Percentiles rank a stretch among this genome's conserved stretches.
phyloP scores from a whole-genome alignment of 345 rosid species.

The Aquilaria malaccensis region DNA sequence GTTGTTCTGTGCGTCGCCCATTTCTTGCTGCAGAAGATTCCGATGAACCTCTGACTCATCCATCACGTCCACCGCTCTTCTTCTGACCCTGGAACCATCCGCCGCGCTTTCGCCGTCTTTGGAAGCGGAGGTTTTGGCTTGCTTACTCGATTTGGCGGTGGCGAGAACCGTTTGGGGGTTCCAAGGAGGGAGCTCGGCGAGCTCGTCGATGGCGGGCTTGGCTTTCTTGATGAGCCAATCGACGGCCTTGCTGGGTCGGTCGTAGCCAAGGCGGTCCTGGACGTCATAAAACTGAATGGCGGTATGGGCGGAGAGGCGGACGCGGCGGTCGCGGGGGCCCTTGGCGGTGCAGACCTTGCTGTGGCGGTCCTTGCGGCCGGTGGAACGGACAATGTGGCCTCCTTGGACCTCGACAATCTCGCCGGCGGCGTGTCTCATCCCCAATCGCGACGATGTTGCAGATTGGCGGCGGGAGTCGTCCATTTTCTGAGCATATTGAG shows the following conservation, averaged over 20 bases:
- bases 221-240: conserved; percentile 94
- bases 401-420: conserved; percentile 94
- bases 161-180: conserved; percentile 29
- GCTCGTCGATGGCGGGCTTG: conserved; percentile 75
- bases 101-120: conserved; percentile 21
- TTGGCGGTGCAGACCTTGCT: conserved; percentile 93
- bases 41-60: conserved; percentile 13
- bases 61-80: conserved; percentile 13
- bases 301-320: conserved; percentile 89
- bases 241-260: conserved; percentile 94
- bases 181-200: conserved; percentile 82
- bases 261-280: conserved; percentile 89
- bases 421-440: conserved; percentile 39
- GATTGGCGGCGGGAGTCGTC: conserved; percentile 41
- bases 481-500: conserved; percentile 49
- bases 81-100: conserved; percentile 12
- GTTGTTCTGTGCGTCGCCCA: conserved; percentile 24
- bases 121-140: conserved; percentile 7
- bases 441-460: conserved; percentile 43
- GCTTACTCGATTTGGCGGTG: conserved; percentile 17
- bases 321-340: conserved; percentile 95
- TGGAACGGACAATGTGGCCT: conserved; percentile 90
- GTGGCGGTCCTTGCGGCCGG: conserved; percentile 81
- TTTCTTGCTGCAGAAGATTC: conserved; percentile 17
- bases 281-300: conserved; percentile 96